Evolutionary conservation across 768 basidiomycete genomes (phyloP).

Genomic region (Hortiboletus campestris): DNA sequence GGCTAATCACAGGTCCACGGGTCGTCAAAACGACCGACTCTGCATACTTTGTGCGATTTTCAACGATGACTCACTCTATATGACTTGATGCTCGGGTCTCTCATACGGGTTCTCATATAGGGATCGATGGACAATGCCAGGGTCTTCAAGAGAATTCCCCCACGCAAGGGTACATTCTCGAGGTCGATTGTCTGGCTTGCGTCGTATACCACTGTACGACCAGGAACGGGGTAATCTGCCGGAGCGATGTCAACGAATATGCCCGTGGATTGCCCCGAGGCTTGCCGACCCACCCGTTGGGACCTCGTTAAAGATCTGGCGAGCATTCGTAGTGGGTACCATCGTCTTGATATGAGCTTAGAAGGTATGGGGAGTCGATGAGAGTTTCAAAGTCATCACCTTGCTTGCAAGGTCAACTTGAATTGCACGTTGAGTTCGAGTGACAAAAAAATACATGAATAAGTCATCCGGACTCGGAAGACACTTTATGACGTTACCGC

Average conservation of each 20-base stretch:
- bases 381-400: not conserved
- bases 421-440: too few relatives aligned
- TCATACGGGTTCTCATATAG: constrained; percentile 45
- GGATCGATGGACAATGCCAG: constrained; percentile 49
- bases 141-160: constrained; percentile 50
- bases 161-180: constrained; percentile 42
- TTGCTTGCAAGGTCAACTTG: too few relatives aligned
- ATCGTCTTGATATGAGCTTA: not conserved
- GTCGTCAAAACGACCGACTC: not conserved
- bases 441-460: too few relatives aligned
- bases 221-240: constrained; percentile 39
- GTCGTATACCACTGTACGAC: constrained; percentile 49
- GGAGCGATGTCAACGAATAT: not conserved
- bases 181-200: constrained; percentile 46
- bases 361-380: not conserved
- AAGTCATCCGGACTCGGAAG: too few relatives aligned
- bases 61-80: constrained; percentile 7
- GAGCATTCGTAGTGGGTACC: constrained; percentile 30
- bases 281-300: constrained; percentile 18
- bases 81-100: constrained; percentile 11
- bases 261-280: not conserved
- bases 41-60: not conserved
- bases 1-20: not conserved
- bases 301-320: constrained; percentile 37
- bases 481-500: too few relatives aligned